A percentile compares a stretch with the other conserved stretches of the same genome.
phyloP scores from a whole-genome alignment of 1,284 basidiomycete species.

The Xerocomus cyaneibrunnescens region DNA sequence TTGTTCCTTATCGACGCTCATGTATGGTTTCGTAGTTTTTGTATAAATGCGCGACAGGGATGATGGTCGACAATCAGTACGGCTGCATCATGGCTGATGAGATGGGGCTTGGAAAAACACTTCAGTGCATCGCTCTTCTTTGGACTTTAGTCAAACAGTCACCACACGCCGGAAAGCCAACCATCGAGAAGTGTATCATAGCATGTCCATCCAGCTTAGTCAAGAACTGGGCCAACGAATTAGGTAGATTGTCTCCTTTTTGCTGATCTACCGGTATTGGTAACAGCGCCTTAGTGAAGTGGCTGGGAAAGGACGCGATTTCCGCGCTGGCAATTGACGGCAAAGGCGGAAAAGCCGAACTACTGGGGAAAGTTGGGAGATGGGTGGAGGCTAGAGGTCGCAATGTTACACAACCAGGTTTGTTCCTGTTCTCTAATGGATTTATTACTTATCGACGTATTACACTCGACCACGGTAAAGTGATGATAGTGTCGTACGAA shows the following conservation, averaged over 20 bases:
- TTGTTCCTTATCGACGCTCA: constrained; percentile 6
- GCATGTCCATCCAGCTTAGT: constrained; percentile 97
- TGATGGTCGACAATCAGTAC: constrained; percentile 89
- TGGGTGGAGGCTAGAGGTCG: constrained; percentile 88
- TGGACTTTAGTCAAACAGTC: constrained; percentile 99
- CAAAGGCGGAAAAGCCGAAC: constrained; percentile 81
- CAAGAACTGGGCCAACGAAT: constrained; percentile 98
- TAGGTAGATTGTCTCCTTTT: constrained; percentile 53
- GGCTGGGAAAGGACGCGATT: constrained; percentile 86
- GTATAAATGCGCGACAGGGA: constrained; percentile 93
- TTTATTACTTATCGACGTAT: not conserved
- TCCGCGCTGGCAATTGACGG: constrained; percentile 86
- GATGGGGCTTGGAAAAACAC: constrained; percentile 96
- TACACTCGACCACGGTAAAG: constrained; percentile 42
- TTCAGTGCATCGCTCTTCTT: constrained; percentile 95
- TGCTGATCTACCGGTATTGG: not conserved
- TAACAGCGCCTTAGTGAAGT: constrained; percentile 64
- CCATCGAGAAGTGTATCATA: constrained; percentile 98
- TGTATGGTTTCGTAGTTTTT: constrained; percentile 64
- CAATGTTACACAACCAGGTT: constrained; percentile 88
- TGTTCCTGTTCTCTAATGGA: constrained; percentile 18
- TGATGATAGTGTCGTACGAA: constrained; percentile 99
- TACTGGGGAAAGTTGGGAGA: constrained; percentile 75
- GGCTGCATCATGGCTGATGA: constrained; percentile 99
- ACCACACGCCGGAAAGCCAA: constrained; percentile 79